Percentiles rank a stretch among this genome's conserved stretches.
Conservation (phyloP, 371 early-diverging fungal species). For the Gilbertella persicaria region DNA sequence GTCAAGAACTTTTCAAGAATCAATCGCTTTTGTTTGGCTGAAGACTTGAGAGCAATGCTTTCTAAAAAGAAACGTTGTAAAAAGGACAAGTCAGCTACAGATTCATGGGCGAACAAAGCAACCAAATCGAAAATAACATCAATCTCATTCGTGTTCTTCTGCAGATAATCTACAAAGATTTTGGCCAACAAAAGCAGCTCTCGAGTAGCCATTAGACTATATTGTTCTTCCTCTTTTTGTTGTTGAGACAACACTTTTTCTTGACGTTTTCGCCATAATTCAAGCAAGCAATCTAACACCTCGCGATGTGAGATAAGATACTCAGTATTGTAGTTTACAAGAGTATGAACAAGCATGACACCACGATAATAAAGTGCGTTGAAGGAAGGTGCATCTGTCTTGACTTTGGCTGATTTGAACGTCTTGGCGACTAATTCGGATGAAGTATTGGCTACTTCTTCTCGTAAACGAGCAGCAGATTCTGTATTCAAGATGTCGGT, state of each 20-base stretch:
- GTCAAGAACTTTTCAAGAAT: conserved; percentile 74
- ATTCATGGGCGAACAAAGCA: conserved; percentile 73
- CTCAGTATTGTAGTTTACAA: conserved; percentile 57
- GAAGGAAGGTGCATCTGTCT: conserved; percentile 15
- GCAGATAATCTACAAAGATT: conserved; percentile 70
- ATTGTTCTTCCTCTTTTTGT: conserved; percentile 55
- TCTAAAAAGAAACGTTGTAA: conserved; percentile 74
- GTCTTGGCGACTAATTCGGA: conserved; percentile 60
- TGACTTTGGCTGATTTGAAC: conserved; percentile 33
- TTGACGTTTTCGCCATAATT: conserved; percentile 54
- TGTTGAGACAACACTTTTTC: conserved; percentile 39
- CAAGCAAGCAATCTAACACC: conserved; percentile 54
- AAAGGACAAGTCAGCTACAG: conserved; percentile 70
- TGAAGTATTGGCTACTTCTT: conserved; percentile 65
- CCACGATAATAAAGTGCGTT: conserved; percentile 54
- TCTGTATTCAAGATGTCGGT: conserved; percentile 65
- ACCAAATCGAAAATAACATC: conserved; percentile 78
- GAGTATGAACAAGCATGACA: conserved; percentile 65
- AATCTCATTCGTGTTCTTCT: conserved; percentile 62
- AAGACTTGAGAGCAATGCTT: conserved; percentile 62
- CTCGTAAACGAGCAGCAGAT: conserved; percentile 68
- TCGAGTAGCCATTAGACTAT: conserved; percentile 50
- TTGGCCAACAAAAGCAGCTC: conserved; percentile 67
- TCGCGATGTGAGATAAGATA: conserved; percentile 58
- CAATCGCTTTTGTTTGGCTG: conserved; percentile 57